These are phyloP conservation scores for Trichoderma citrinoviride DNA, from an alignment of 2,329 filamentous ascomycete species.

Conservation along the genomic window DNA sequence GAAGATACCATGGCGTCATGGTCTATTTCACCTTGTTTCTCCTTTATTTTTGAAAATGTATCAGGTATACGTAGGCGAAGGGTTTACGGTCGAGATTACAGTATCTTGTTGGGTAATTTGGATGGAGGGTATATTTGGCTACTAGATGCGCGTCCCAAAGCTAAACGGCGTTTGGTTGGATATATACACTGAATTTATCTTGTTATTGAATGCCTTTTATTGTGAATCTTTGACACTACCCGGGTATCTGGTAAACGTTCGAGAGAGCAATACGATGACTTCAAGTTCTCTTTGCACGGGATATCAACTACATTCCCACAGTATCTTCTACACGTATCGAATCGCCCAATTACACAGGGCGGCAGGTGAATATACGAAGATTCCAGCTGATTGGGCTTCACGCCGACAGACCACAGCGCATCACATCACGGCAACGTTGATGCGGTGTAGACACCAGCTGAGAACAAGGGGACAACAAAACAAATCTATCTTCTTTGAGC, in stretches of 20 bases:
- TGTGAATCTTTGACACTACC: too few species aligned
- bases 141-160: background rate
- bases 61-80: background rate
- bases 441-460: constrained; percentile 4
- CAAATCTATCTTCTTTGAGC: background rate
- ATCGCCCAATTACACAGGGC: too few species aligned
- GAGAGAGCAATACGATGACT: too few species aligned
- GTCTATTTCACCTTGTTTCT: background rate
- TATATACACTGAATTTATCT: background rate
- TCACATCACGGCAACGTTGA: background rate
- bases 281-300: too few species aligned
- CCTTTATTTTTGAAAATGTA: background rate
- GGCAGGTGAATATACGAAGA: too few species aligned
- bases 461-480: background rate
- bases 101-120: background rate
- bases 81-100: background rate
- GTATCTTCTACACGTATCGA: too few species aligned
- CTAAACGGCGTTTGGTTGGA: background rate
- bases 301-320: too few species aligned
- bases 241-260: too few species aligned
- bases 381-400: too few species aligned
- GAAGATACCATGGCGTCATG: background rate
- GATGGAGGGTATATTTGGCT: background rate
- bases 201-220: background rate
- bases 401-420: too few species aligned